Conservation (phyloP, 306 rosid genomes). For the Cotoneaster glaucophyllus region DNA sequence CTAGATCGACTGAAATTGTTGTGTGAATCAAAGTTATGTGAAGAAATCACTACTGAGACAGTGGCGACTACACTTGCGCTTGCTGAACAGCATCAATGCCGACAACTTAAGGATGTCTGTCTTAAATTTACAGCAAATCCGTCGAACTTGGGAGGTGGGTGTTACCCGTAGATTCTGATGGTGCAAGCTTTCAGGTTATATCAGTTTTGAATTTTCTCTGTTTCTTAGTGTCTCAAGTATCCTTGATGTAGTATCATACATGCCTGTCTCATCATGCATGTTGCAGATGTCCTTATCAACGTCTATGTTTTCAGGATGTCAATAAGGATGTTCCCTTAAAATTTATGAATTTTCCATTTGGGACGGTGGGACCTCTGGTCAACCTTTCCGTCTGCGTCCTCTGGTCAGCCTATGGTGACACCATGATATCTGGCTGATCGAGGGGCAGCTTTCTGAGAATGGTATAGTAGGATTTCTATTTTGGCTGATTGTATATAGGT, state of each 20-base stretch:
- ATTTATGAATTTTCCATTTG: conserved; percentile 7
- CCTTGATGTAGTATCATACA: conserved; percentile 8
- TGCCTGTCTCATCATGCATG: background rate
- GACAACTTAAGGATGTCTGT: conserved; percentile 68
- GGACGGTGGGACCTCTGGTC: background rate
- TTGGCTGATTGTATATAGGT: background rate
- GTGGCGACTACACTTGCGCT: conserved; percentile 71
- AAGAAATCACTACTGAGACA: conserved; percentile 54
- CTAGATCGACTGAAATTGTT: conserved; percentile 66
- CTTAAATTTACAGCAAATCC: conserved; percentile 67
- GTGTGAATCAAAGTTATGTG: conserved; percentile 69
- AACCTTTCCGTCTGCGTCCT: background rate
- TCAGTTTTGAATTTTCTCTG: conserved; percentile 10
- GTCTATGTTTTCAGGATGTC: conserved; percentile 3
- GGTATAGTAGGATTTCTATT: background rate
- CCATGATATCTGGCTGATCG: conserved; percentile 14
- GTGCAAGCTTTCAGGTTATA: conserved; percentile 24
- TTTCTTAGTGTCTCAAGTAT: conserved; percentile 8
- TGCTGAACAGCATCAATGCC: conserved; percentile 77
- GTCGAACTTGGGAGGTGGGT: conserved; percentile 72
- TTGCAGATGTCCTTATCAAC: background rate
- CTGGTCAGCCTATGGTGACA: conserved; percentile 16
- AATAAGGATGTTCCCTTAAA: conserved; percentile 4
- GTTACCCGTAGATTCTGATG: conserved; percentile 25
- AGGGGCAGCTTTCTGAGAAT: conserved; percentile 8